These are phyloP conservation scores for Hebeloma cylindrosporum DNA, from an alignment of 768 basidiomycete genomes.

Conservation along the genomic window DNA sequence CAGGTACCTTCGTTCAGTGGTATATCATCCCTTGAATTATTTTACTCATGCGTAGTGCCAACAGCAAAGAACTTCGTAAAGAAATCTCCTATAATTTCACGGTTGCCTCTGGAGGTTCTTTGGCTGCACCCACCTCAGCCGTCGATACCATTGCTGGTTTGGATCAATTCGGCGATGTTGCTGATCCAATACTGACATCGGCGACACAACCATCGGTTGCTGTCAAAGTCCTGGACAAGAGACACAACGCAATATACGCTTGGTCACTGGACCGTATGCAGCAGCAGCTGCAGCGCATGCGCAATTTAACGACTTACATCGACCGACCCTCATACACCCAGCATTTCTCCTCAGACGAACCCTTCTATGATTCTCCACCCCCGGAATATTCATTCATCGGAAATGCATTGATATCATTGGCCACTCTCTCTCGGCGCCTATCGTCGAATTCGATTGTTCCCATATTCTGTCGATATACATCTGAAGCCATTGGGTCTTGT, in stretches of 20 bases:
- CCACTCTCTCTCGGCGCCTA: slow-evolving; percentile 73
- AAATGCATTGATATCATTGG: slow-evolving; percentile 78
- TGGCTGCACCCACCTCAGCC: slow-evolving; percentile 78
- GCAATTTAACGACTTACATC: slow-evolving; percentile 85
- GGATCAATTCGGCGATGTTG: slow-evolving; percentile 90
- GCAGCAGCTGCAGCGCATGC: slow-evolving; percentile 90
- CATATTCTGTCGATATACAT: slow-evolving; percentile 91
- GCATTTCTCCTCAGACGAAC: slow-evolving; percentile 91
- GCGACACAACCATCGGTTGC: slow-evolving; percentile 80
- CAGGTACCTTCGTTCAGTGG: slow-evolving; percentile 46
- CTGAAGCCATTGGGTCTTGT: slow-evolving; percentile 95
- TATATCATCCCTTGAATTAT: not conserved
- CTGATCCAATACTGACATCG: slow-evolving; percentile 76
- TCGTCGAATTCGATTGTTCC: slow-evolving; percentile 77
- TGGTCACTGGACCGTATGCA: slow-evolving; percentile 91
- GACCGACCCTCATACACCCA: slow-evolving; percentile 91
- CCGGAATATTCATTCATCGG: slow-evolving; percentile 94
- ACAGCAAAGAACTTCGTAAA: slow-evolving; percentile 83
- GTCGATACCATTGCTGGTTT: slow-evolving; percentile 85
- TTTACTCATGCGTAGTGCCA: slow-evolving; percentile 9
- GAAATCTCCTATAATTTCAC: slow-evolving; percentile 91
- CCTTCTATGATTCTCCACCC: slow-evolving; percentile 87
- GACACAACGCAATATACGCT: slow-evolving; percentile 81
- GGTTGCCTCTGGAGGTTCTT: slow-evolving; percentile 77
- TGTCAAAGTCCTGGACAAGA: slow-evolving; percentile 89